Conservation (phyloP, 2,329 filamentous ascomycete genomes). For the Trichoderma brevicompactum region DNA sequence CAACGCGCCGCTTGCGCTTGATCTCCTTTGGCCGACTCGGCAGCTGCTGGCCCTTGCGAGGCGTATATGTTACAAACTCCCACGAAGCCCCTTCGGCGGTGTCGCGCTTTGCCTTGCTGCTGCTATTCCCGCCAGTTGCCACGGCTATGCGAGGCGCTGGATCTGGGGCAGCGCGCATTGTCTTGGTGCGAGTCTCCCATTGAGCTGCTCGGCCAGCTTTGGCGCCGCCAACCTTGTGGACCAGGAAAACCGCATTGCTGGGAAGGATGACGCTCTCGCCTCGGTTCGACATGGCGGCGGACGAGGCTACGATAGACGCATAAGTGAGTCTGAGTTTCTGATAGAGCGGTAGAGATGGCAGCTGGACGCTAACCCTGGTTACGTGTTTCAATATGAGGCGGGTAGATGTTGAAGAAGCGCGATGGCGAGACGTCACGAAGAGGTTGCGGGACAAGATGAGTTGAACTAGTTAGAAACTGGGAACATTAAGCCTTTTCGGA, state of each 20-base stretch:
- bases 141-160: not conserved
- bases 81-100: not conserved
- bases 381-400: not conserved
- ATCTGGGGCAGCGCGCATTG: constrained; percentile 10
- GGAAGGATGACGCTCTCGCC: constrained; percentile 25
- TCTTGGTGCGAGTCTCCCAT: constrained; percentile 23
- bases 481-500: not conserved
- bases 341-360: not conserved
- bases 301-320: not conserved
- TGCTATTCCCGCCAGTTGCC: not conserved
- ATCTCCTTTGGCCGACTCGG: not conserved
- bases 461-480: not conserved
- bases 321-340: not conserved
- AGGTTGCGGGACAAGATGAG: not conserved
- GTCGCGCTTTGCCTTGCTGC: not conserved
- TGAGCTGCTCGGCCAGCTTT: constrained; percentile 5
- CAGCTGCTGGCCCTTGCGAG: constrained; percentile 6
- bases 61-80: constrained; percentile 21
- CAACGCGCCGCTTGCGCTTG: not conserved
- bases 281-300: constrained; percentile 8
- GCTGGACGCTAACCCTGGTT: too few species aligned
- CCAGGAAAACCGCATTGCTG: constrained; percentile 23
- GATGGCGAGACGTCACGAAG: not conserved
- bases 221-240: constrained; percentile 23
- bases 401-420: not conserved